phyloP scores from a whole-genome alignment of 805 yeast species.

The Candida taoyuanica region DNA sequence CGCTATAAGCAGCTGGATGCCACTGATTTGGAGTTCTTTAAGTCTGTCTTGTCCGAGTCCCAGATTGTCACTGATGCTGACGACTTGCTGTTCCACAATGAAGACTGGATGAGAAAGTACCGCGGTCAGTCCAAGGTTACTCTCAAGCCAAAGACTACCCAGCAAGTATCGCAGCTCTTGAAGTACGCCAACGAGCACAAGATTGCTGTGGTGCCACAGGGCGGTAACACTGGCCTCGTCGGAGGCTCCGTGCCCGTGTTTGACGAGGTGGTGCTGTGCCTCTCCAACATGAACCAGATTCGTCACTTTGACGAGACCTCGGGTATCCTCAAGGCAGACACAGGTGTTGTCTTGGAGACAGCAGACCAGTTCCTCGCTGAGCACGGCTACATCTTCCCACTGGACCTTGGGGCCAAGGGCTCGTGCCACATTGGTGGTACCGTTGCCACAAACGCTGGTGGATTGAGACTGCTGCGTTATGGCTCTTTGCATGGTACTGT shows the following conservation, averaged over 20 bases:
- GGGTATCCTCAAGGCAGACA: constrained; percentile 85
- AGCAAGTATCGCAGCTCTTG: constrained; percentile 71
- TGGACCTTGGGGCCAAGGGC: constrained; percentile 95
- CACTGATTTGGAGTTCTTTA: constrained; percentile 58
- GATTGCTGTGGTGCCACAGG: constrained; percentile 91
- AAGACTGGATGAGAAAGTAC: constrained; percentile 93
- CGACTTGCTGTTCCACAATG: constrained; percentile 69
- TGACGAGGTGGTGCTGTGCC: constrained; percentile 78
- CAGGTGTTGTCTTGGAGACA: constrained; percentile 83
- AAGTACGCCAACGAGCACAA: constrained; percentile 73
- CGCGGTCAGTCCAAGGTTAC: constrained; percentile 81
- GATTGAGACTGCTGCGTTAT: constrained; percentile 77
- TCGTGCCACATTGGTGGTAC: constrained; percentile 95
- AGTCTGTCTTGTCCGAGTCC: constrained; percentile 48
- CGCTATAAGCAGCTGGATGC: constrained; percentile 48
- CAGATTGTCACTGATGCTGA: constrained; percentile 49
- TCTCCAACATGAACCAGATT: constrained; percentile 67
- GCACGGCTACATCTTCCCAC: constrained; percentile 85
- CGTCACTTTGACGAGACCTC: constrained; percentile 77
- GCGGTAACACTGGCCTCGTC: constrained; percentile 94
- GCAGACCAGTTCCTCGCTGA: constrained; percentile 79
- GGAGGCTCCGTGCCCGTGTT: constrained; percentile 93
- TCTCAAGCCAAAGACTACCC: constrained; percentile 74
- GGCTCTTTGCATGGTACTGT: constrained; percentile 93
- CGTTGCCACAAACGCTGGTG: constrained; percentile 96